Base-by-base conservation (phyloP, 2,329 filamentous ascomycete genomes). In the Pestalotiopsis sp. region DNA sequence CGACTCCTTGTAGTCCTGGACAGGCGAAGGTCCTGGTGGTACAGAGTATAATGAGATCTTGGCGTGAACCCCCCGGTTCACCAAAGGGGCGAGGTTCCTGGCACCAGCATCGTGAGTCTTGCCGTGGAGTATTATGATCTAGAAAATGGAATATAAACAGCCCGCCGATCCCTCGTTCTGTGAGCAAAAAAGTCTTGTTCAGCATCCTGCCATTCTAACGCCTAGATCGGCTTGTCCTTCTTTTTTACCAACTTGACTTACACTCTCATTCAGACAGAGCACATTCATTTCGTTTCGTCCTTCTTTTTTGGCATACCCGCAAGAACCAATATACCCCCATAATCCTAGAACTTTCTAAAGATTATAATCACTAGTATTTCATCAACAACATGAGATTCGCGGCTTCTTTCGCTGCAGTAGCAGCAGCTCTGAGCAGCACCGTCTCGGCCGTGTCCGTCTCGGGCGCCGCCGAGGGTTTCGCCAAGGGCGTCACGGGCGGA, bases 401-500 rank as follows among this genome's bases (percentile, higher is more conserved):
- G 1, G n/a, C 65, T 39, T 66, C 66, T 17, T 31, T 70, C 52
- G 52, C 38, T 64, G 66, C 64, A 1, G 64, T 58, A 31, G 70
- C 70, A 20, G 59, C 64, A 17, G 27, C 64, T 20, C 57, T 67
- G 20, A n/a, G 64, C 66, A 27, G 49, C 20, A 6, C 65, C 45
- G 69, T 56, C 59, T 61, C 65, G 7, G 78, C 74, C 23, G 72
- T 71, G n/a, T 75, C 78, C 56, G 80, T 82, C 41, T 75, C 74
- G 25, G 80, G 81, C 61, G 71, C 78, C 14, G 79, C 82, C 14
- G 78, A 83, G 70, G 82, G 82, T 11, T 83, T 84, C 71, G 81
- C 80, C 63, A 78, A 79, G 69, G 86, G 87, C 64, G 86, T 88
- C 31, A 91, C 89, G 20, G 89, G 89, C 49, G 89, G 89, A 74